Evolutionary conservation across 352 stramenopile genomes (phyloP).

Genomic region (Phytopythium montanum): DNA sequence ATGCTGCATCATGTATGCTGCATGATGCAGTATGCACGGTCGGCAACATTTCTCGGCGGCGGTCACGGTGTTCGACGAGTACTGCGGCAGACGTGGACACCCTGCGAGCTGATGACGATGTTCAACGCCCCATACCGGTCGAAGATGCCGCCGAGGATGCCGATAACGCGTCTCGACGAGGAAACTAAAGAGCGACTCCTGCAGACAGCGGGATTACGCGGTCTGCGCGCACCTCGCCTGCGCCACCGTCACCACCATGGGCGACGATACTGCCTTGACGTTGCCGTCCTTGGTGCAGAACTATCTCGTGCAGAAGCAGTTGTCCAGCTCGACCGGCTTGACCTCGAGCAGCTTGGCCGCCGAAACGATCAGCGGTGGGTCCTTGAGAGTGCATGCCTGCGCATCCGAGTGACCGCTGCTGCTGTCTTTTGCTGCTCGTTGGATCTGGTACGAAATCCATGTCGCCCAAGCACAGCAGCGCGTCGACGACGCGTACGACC

Average conservation of each 20-base stretch:
- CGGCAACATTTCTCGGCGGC: too few species aligned
- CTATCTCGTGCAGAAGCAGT: conserved; percentile 82
- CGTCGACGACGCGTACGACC: conserved; percentile 73
- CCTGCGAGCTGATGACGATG: conserved; percentile 74
- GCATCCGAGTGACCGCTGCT: conserved; percentile 26
- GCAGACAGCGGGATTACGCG: conserved; percentile 78
- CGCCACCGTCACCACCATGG: conserved; percentile 78
- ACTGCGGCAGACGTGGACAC: too few species aligned
- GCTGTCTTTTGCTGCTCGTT: conserved; percentile 23
- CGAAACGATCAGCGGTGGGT: conserved; percentile 57
- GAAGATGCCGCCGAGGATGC: conserved; percentile 78
- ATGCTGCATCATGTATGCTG: too few species aligned
- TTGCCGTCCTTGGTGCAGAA: conserved; percentile 75
- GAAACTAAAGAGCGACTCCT: conserved; percentile 76
- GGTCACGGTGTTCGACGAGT: too few species aligned
- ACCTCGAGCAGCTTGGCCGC: conserved; percentile 73
- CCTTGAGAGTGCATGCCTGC: conserved; percentile 61
- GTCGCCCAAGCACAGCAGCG: conserved; percentile 73
- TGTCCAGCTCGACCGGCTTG: conserved; percentile 75
- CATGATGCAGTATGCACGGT: too few species aligned
- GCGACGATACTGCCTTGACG: conserved; percentile 68
- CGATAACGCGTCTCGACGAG: conserved; percentile 78
- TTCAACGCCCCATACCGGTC: conserved; percentile 84
- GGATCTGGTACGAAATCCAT: conserved; percentile 69
- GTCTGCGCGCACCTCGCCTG: conserved; percentile 68